Evolutionary conservation across 164 flowering plant species (phyloP).

Genomic region (Akebia trifoliata): DNA sequence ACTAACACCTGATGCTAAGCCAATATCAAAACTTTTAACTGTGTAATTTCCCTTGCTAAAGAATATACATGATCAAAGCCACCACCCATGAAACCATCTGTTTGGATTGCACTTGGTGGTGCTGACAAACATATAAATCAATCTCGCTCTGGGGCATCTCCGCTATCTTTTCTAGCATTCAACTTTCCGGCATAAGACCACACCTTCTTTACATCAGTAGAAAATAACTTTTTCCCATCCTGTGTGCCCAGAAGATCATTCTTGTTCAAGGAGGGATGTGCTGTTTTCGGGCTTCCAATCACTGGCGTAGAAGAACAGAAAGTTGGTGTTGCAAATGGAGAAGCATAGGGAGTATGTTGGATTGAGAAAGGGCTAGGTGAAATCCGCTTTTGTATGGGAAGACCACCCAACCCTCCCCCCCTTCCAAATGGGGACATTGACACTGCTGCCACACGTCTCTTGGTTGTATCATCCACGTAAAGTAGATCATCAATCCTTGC

Average conservation of each 20-base stretch:
- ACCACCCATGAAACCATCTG: constrained; percentile 4
- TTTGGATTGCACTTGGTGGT: no score
- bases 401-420: constrained; percentile 26
- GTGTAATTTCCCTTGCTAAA: constrained; percentile 10
- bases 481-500: constrained; percentile 74
- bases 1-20: no score
- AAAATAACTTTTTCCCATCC: constrained; percentile 21
- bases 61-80: constrained; percentile 17
- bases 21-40: no score
- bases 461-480: constrained; percentile 59
- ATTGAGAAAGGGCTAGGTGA: constrained; percentile 41
- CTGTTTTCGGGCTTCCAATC: constrained; percentile 29
- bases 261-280: constrained; percentile 8
- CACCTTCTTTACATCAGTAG: constrained; percentile 16
- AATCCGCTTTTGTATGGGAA: constrained; percentile 40
- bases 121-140: background rate
- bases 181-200: constrained; percentile 31
- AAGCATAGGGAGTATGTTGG: constrained; percentile 32
- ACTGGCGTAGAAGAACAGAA: constrained; percentile 30
- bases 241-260: constrained; percentile 5
- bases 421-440: constrained; percentile 25
- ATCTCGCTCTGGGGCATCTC: constrained; percentile 27
- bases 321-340: constrained; percentile 42
- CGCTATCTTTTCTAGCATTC: constrained; percentile 22
- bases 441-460: constrained; percentile 34